Evolutionary conservation across 352 stramenopile genomes (phyloP).

Genomic region (Albugo laibachii): DNA sequence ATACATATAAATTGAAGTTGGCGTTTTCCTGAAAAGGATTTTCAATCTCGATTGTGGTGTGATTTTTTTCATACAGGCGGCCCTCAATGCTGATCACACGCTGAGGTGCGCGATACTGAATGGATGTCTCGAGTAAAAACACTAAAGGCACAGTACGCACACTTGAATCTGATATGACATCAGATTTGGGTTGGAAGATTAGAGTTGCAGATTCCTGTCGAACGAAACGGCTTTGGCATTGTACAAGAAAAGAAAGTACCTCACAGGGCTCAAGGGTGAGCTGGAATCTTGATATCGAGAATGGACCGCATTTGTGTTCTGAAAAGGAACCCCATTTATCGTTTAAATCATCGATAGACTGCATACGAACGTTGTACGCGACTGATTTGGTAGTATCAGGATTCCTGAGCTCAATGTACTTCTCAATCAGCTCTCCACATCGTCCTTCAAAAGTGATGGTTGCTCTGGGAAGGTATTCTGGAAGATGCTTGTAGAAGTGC

Average conservation of each 20-base stretch:
- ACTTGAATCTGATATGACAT: constrained; percentile 1
- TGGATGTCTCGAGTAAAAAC: constrained; percentile 74
- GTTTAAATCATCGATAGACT: background rate
- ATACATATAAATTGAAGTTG: constrained; percentile 57
- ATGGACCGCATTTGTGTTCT: too few relatives aligned
- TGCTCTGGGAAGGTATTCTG: constrained; percentile 84
- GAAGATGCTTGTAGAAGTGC: constrained; percentile 80
- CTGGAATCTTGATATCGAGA: too few relatives aligned
- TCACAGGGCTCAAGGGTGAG: constrained; percentile 17
- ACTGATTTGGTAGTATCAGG: constrained; percentile 47
- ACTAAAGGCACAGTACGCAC: constrained; percentile 65
- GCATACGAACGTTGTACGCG: constrained; percentile 66
- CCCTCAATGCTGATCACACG: constrained; percentile 63
- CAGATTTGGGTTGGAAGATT: constrained; percentile 59
- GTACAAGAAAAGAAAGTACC: constrained; percentile 56
- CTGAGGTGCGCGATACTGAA: constrained; percentile 52
- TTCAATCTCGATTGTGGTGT: constrained; percentile 60
- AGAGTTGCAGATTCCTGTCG: constrained; percentile 67
- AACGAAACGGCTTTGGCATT: constrained; percentile 69
- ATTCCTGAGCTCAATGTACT: constrained; percentile 89
- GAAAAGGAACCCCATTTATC: background rate
- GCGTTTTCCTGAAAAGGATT: constrained; percentile 68
- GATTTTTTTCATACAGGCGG: constrained; percentile 57
- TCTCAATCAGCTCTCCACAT: constrained; percentile 72
- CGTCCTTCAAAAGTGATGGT: constrained; percentile 84